phyloP scores from a whole-genome alignment of 805 yeast species.

The Metschnikowia chrysomelidarum region DNA sequence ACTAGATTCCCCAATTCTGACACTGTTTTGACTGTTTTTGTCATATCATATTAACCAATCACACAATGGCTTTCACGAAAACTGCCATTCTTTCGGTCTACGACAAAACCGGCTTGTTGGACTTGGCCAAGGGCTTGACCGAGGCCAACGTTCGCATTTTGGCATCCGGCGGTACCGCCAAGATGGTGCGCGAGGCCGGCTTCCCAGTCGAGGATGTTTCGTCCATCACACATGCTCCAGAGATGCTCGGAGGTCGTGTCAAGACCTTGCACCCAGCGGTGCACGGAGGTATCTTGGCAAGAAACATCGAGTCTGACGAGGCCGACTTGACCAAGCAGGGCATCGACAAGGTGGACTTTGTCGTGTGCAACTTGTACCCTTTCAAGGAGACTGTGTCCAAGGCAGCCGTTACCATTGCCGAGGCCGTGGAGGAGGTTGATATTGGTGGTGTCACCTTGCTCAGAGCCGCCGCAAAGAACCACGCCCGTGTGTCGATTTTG shows the following conservation, averaged over 20 bases:
- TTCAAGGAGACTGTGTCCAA: constrained; percentile 96
- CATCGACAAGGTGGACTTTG: constrained; percentile 94
- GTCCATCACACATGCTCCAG: constrained; percentile 96
- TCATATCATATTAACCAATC: too few relatives aligned
- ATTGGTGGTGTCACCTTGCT: constrained; percentile 95
- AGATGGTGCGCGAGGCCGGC: constrained; percentile 92
- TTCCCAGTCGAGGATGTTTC: constrained; percentile 97
- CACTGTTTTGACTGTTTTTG: too few relatives aligned
- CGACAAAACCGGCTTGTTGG: constrained; percentile 95
- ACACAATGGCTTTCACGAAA: constrained; percentile 48
- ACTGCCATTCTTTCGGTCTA: constrained; percentile 97
- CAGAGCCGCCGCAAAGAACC: constrained; percentile 99
- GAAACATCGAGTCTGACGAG: constrained; percentile 89
- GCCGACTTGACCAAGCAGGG: constrained; percentile 83
- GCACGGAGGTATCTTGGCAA: constrained; percentile 95
- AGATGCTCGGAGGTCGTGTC: constrained; percentile 98
- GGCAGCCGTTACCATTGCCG: constrained; percentile 91
- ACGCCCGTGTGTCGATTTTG: constrained; percentile 90
- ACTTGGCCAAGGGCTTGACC: constrained; percentile 91
- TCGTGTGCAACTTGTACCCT: constrained; percentile 96
- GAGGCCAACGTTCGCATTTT: constrained; percentile 86
- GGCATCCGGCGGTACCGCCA: constrained; percentile 98
- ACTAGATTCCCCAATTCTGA: too few relatives aligned
- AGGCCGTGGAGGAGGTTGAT: constrained; percentile 98
- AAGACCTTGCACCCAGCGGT: constrained; percentile 98